phyloP scores from a whole-genome alignment of 345 rosid species.

The Linum trigynum region DNA sequence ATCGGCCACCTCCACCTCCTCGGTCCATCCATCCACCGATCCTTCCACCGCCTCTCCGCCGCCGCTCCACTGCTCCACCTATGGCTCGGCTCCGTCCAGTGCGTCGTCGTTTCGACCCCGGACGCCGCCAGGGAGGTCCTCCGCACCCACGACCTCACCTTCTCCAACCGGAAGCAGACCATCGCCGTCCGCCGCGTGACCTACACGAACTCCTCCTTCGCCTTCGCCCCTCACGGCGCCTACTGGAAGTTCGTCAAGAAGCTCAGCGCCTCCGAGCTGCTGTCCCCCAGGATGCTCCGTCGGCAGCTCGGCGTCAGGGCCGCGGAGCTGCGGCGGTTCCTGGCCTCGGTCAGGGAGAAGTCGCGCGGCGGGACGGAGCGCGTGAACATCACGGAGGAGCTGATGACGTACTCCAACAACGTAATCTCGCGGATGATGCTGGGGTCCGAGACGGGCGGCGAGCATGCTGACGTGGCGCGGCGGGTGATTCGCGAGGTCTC shows the following conservation, averaged over 20 bases:
- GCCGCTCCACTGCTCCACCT: conserved; percentile 24
- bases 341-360: conserved; percentile 9
- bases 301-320: conserved; percentile 28
- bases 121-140: conserved; percentile 28
- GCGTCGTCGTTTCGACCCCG: conserved; percentile 33
- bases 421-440: conserved; percentile 39
- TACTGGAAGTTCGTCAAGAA: conserved; percentile 43
- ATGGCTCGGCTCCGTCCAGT: conserved; percentile 26
- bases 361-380: neutral
- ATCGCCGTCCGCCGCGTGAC: conserved; percentile 33
- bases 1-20: conserved; percentile 46
- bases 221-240: conserved; percentile 32
- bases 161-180: conserved; percentile 24
- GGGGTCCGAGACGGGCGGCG: conserved; percentile 20
- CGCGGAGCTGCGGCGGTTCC: conserved; percentile 17
- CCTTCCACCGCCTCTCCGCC: conserved; percentile 16
- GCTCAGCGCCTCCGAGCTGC: conserved; percentile 30
- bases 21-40: conserved; percentile 26
- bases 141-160: conserved; percentile 27
- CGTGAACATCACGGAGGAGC: conserved; percentile 32
- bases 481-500: conserved; percentile 28
- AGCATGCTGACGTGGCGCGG: conserved; percentile 25
- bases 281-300: conserved; percentile 24
- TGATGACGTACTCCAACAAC: conserved; percentile 30
- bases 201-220: conserved; percentile 30